phyloP scores from a whole-genome alignment of 306 rosid species.

The Prunus campanulata region DNA sequence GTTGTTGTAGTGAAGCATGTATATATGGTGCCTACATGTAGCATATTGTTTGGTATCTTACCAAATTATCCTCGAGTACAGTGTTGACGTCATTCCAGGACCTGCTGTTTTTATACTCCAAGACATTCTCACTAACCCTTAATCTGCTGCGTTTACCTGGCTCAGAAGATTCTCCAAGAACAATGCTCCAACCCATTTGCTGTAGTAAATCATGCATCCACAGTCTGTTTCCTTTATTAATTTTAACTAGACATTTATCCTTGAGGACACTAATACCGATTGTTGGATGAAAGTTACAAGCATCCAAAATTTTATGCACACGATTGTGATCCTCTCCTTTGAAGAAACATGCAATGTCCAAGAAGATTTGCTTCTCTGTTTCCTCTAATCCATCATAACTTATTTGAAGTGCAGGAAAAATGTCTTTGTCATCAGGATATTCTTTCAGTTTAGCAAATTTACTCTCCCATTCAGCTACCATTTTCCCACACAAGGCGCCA shows the following conservation, averaged over 20 bases:
- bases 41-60: too few relatives aligned
- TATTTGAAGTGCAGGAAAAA: not conserved
- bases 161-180: not conserved
- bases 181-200: conserved; percentile 16
- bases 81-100: too few relatives aligned
- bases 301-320: not conserved
- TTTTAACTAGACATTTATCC: conserved; percentile 8
- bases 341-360: too few relatives aligned
- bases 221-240: not conserved
- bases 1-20: too few relatives aligned
- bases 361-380: too few relatives aligned
- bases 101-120: not conserved
- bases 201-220: conserved; percentile 31
- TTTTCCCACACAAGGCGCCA: not conserved
- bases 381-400: too few relatives aligned
- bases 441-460: not conserved
- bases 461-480: not conserved
- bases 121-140: conserved; percentile 8
- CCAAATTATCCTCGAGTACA: too few relatives aligned
- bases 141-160: conserved; percentile 10
- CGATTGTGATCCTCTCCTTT: accelerated
- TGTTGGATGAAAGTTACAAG: conserved; percentile 8
- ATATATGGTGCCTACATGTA: too few relatives aligned
- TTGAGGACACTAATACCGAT: not conserved
- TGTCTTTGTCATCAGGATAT: not conserved